These are phyloP conservation scores for Rhizopus stolonifer DNA, from an alignment of 371 early-diverging fungal genomes.

Conservation along the genomic window DNA sequence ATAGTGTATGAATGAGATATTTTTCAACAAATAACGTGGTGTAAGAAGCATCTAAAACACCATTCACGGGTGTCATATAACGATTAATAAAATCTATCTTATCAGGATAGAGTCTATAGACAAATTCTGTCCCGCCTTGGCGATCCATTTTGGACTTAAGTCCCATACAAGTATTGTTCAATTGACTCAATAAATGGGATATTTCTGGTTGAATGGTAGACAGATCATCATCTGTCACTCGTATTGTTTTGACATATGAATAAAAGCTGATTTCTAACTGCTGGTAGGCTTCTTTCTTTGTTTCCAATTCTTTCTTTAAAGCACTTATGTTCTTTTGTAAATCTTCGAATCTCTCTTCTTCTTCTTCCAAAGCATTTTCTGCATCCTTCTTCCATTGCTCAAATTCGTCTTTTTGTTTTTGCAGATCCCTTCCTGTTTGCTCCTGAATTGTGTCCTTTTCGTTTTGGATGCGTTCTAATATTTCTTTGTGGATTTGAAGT, in stretches of 20 bases:
- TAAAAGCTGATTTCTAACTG: constrained; percentile 44
- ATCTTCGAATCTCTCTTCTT: constrained; percentile 16
- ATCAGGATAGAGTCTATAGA: constrained; percentile 12
- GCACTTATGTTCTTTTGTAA: constrained; percentile 21
- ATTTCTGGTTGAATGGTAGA: constrained; percentile 52
- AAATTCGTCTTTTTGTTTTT: constrained; percentile 15
- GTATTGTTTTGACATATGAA: constrained; percentile 39
- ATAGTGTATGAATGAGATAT: constrained; percentile 28
- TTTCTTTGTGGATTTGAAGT: constrained; percentile 43
- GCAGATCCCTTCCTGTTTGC: constrained; percentile 25
- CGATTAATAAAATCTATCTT: constrained; percentile 16
- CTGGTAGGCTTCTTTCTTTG: constrained; percentile 38
- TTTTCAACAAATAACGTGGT: constrained; percentile 47
- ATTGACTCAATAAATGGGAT: constrained; percentile 33
- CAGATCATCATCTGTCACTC: constrained; percentile 51
- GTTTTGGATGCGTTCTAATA: constrained; percentile 37
- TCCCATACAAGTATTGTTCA: constrained; percentile 47
- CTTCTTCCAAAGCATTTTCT: constrained; percentile 22
- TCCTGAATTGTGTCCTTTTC: constrained; percentile 34
- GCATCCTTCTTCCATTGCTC: constrained; percentile 18
- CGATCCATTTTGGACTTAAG: constrained; percentile 37
- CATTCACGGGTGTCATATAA: constrained; percentile 14
- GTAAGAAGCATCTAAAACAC: constrained; percentile 31
- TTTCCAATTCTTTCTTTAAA: constrained; percentile 27
- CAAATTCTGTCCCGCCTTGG: constrained; percentile 32